phyloP scores from a whole-genome alignment of 2,329 filamentous ascomycete species.

The Mollisia scopiformis region DNA sequence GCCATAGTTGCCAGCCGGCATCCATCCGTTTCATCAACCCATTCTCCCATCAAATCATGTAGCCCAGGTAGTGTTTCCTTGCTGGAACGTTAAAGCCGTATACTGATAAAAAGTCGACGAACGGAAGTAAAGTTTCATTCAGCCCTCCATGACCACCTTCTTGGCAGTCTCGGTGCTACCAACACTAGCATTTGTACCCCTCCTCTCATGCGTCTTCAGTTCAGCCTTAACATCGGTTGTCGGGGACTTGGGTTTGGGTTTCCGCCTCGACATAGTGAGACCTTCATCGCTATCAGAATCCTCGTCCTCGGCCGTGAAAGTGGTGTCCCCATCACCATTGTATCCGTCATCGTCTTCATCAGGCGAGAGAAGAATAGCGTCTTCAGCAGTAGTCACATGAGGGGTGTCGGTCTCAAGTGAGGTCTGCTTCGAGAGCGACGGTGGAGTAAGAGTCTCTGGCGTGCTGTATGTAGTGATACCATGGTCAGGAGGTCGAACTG shows the following conservation, averaged over 20 bases:
- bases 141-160: conserved; percentile 43
- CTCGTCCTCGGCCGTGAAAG: conserved; percentile 26
- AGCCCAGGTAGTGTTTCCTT: neutral
- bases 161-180: conserved; percentile 67
- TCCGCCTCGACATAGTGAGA: conserved; percentile 37
- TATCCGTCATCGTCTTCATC: conserved; percentile 34
- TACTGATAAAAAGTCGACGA: conserved; percentile 8
- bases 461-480: conserved; percentile 26
- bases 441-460: conserved; percentile 33
- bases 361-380: conserved; percentile 19
- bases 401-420: conserved; percentile 17
- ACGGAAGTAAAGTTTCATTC: conserved; percentile 18
- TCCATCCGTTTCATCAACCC: neutral
- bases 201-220: conserved; percentile 39
- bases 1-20: neutral
- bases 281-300: conserved; percentile 38
- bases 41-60: neutral
- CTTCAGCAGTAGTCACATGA: conserved; percentile 6
- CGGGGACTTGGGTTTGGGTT: conserved; percentile 46
- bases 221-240: conserved; percentile 38
- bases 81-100: neutral
- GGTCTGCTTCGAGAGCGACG: conserved; percentile 28
- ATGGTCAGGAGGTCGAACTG: conserved; percentile 45
- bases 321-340: conserved; percentile 32
- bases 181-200: conserved; percentile 63